Evolutionary conservation across 1,139 yeast genomes (phyloP), one percentile per base, ranked within the genome.

Genomic region (Entelexis sorbosivorans): DNA sequence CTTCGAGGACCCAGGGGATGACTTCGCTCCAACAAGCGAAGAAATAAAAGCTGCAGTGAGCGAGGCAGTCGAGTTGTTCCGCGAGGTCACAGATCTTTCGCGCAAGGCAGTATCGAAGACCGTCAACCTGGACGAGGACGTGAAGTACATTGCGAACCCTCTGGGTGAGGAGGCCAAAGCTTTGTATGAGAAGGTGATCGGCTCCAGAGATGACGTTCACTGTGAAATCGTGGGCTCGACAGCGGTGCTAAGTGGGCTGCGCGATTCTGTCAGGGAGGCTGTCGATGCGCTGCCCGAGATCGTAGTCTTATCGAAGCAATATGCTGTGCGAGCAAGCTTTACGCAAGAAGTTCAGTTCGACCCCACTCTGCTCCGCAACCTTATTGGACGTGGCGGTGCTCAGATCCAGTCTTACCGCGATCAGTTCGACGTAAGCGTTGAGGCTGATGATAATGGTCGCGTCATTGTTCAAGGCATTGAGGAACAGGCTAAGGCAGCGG

Each of bases 351-450:
- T 78, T 58, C 72, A 71, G 44, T 81, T 87, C 62, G 95, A 96
- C 55, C 68, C 78, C 2, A 71, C 74, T 52, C 77, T 79, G 46
- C 73, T 89, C 55, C 76, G 93, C 40, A 81, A 94, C 67, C 74
- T 93, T 52, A 87, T 93, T 66, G 99, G 98, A 59, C 84, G 82
- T 66, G 85, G 79, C 56, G 98, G 98, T 53, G 70, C 85, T 42
- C 78, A 81, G 64, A 70, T 91, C 64, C 76, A 78, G 60, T 71
- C 78, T 50, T 68, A 87, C 58, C 76, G 82, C 59, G 87, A 84
- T n/a, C 84, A 85, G 64, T 87, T 74, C 62, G 89, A 82, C 46
- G 88, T 86, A 57, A 77, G 75, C 60, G 76, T 93, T 58, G 95
- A 88, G 61, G 81, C 88, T 49, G 73, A 71, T 43, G 77, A 75